Percentiles rank a stretch among this genome's conserved stretches.
Conservation (phyloP, 495 filamentous ascomycete genomes). For the Hypoxylon intermedium region DNA sequence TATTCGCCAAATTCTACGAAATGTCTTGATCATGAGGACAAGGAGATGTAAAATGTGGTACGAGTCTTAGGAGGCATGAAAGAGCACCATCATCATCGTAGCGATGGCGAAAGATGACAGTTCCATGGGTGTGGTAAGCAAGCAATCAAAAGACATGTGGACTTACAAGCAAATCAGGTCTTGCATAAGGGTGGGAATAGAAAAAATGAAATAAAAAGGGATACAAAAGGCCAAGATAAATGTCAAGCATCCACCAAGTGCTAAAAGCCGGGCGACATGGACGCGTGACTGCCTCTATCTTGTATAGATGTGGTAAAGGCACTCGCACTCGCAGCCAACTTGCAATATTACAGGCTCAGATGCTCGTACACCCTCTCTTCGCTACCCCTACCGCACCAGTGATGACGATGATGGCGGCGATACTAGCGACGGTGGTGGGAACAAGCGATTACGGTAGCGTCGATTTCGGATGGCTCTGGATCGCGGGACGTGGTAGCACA, state of each 20-base stretch:
- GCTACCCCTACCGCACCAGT: slow-evolving; percentile 18
- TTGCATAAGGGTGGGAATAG: slow-evolving; percentile 41
- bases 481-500: slow-evolving; percentile 39
- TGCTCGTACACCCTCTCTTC: slow-evolving; percentile 30
- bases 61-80: slow-evolving; percentile 8
- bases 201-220: slow-evolving; percentile 28
- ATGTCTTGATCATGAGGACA: slow-evolving; percentile 4
- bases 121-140: slow-evolving; percentile 1
- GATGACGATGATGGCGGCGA: slow-evolving; percentile 15
- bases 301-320: slow-evolving; percentile 10
- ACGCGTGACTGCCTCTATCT: slow-evolving; percentile 29
- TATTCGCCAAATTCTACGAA: slow-evolving; percentile 3
- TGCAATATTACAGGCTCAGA: slow-evolving; percentile 24
- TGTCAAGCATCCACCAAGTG: slow-evolving; percentile 24
- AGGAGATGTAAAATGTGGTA: background rate
- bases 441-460: slow-evolving; percentile 20
- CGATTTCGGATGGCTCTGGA: slow-evolving; percentile 16
- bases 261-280: slow-evolving; percentile 19
- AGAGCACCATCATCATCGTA: background rate
- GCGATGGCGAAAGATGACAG: slow-evolving; percentile 25
- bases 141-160: slow-evolving; percentile 25
- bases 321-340: slow-evolving; percentile 20
- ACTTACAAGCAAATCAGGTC: slow-evolving; percentile 40
- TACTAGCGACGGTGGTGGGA: slow-evolving; percentile 7
- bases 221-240: slow-evolving; percentile 16